Conservation (phyloP, 2,329 filamentous ascomycete genomes). For the Fusarium zealandicum region DNA sequence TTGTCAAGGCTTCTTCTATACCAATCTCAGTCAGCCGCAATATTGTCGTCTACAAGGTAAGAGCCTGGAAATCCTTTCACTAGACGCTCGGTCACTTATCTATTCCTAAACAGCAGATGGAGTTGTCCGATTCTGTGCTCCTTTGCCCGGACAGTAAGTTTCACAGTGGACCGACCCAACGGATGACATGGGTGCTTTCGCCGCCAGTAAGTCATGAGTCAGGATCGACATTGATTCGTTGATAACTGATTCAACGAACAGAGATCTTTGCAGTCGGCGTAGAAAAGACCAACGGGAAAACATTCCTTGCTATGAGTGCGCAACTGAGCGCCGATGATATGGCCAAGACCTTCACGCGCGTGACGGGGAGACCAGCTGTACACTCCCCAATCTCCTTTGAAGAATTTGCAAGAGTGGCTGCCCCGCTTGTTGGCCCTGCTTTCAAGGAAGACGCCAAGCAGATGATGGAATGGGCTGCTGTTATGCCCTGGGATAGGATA, state of each 20-base stretch:
- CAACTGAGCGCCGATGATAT: constrained; percentile 15
- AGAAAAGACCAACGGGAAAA: constrained; percentile 20
- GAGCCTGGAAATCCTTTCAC: no score
- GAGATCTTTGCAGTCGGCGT: constrained; percentile 14
- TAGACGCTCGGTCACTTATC: no score
- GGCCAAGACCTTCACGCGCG: constrained; percentile 10
- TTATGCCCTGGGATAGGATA: constrained; percentile 18
- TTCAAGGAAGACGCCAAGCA: constrained; percentile 24
- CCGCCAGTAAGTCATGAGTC: background rate
- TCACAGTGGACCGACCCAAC: constrained; percentile 21
- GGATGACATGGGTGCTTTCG: constrained; percentile 1
- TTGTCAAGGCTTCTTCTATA: constrained; percentile 25
- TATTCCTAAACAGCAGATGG: no score
- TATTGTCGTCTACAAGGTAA: constrained; percentile 13
- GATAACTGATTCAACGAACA: no score
- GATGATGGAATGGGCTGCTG: constrained; percentile 32
- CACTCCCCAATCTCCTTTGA: background rate
- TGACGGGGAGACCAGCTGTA: background rate
- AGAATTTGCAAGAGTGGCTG: background rate
- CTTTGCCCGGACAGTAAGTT: constrained; percentile 5
- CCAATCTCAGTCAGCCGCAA: constrained; percentile 23
- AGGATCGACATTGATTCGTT: no score
- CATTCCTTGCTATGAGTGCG: constrained; percentile 20
- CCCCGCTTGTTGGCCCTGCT: constrained; percentile 10
- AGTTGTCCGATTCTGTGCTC: constrained; percentile 19